A percentile compares a stretch with the other conserved stretches of the same genome.
phyloP scores from a whole-genome alignment of 352 stramenopile genomes.

The Phytophthora tentaculata region DNA sequence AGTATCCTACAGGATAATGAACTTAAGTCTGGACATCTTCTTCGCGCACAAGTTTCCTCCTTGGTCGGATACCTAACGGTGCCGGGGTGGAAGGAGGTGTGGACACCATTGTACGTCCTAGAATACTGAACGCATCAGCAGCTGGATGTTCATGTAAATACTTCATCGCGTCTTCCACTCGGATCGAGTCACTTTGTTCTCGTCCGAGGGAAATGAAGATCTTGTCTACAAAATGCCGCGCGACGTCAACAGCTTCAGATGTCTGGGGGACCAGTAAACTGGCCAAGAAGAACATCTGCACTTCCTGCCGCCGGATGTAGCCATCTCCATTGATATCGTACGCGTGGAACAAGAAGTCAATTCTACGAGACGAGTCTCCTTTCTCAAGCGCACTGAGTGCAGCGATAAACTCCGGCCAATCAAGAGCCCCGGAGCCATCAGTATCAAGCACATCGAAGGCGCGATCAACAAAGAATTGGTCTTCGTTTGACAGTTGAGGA shows the following conservation, averaged over 20 bases:
- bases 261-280: slow-evolving; percentile 53
- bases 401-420: slow-evolving; percentile 79
- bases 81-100: slow-evolving; percentile 21
- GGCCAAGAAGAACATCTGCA: slow-evolving; percentile 67
- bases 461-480: slow-evolving; percentile 78
- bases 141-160: slow-evolving; percentile 59
- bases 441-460: slow-evolving; percentile 72
- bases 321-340: slow-evolving; percentile 78
- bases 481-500: slow-evolving; percentile 66
- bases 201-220: slow-evolving; percentile 62
- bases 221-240: slow-evolving; percentile 66
- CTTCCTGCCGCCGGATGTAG: slow-evolving; percentile 62
- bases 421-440: slow-evolving; percentile 63
- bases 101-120: slow-evolving; percentile 74
- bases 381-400: slow-evolving; percentile 74
- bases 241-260: slow-evolving; percentile 56
- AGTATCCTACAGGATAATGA: slow-evolving; percentile 1
- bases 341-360: slow-evolving; percentile 75
- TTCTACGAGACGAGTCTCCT: slow-evolving; percentile 51
- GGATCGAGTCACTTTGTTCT: slow-evolving; percentile 42
- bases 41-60: not conserved
- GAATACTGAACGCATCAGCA: slow-evolving; percentile 64
- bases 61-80: slow-evolving; percentile 4
- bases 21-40: not conserved
- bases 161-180: slow-evolving; percentile 49